Evolutionary conservation across 768 basidiomycete species (phyloP), one percentile per base, ranked within the genome.

Genomic region (Leccinellum albellum): DNA sequence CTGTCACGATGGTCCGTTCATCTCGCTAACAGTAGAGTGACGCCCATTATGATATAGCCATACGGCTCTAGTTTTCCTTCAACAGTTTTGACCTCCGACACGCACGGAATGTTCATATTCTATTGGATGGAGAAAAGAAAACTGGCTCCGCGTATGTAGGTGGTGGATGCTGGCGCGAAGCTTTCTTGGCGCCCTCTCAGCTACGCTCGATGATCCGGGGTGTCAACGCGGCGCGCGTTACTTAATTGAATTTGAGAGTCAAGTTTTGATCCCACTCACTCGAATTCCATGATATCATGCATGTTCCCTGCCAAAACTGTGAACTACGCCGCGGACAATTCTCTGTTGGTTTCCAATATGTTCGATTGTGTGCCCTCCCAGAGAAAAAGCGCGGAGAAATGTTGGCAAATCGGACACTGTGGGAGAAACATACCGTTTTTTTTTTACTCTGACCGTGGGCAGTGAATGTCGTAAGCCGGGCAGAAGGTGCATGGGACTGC

Each of bases 111-210:
- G 37, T 15, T 26, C 28, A 28, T 40, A 12, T 29, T 55, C 40
- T n/a, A 31, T 49, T 28, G 24, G 32, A 56, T 57, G 33, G 50
- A 29, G 21, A 52, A 35, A 7, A 17, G n/a, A n/a, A 37, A 37
- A 9, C 35, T 40, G 20, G 3, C 29, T n/a, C 54, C 53, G 29
- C 35, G 35, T 17, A 35, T 35, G 8, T 37, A 37, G 17, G 37
- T 51, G 55, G 66, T 49, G 66, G 65, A 62, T 65, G 54, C 44
- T 14, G 35, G 24, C 6, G 47, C 55, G 64, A 64, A 64, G 55
- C 37, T 24, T n/a, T n/a, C n/a, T n/a, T 6, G 20, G 6, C 28
- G 9, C 6, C 8, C 28, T 44, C 40, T 23, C 31, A 28, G 28
- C 49, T 28, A 32, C 47, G n/a, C 31, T 15, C 52, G 28, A n/a